A percentile compares a stretch with the other conserved stretches of the same genome.
phyloP scores from a whole-genome alignment of 352 stramenopile species.

The Aphanomyces invadans region DNA sequence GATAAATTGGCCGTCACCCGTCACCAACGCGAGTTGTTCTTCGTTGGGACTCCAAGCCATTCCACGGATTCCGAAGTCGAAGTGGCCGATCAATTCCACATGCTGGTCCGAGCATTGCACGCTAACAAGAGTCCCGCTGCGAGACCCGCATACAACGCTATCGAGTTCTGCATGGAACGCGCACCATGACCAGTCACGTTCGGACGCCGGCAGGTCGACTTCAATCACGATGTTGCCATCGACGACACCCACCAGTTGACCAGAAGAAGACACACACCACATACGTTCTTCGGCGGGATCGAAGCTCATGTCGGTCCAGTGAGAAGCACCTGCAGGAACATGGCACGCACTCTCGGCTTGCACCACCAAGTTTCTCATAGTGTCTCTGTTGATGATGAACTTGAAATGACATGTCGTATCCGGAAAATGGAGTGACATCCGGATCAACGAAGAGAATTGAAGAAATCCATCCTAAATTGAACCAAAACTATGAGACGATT shows the following conservation, averaged over 20 bases:
- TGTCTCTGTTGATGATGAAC: neutral
- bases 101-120: slow-evolving; percentile 43
- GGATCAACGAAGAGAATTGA: too few relatives aligned
- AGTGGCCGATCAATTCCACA: slow-evolving; percentile 53
- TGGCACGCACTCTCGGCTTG: neutral
- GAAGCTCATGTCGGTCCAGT: slow-evolving; percentile 1
- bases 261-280: neutral
- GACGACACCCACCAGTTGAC: slow-evolving; percentile 8
- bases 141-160: slow-evolving; percentile 45
- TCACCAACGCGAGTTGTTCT: slow-evolving; percentile 56
- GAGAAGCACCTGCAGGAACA: neutral
- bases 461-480: too few relatives aligned
- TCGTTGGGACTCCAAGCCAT: slow-evolving; percentile 65
- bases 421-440: too few relatives aligned
- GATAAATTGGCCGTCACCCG: slow-evolving; percentile 48
- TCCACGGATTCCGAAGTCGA: slow-evolving; percentile 52
- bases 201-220: neutral
- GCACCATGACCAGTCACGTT: slow-evolving; percentile 47
- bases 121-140: slow-evolving; percentile 37
- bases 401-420: too few relatives aligned
- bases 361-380: slow-evolving; percentile 10
- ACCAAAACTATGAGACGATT: too few relatives aligned
- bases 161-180: slow-evolving; percentile 53
- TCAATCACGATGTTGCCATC: slow-evolving; percentile 7
- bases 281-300: slow-evolving; percentile 16